Evolutionary conservation across 2,329 filamentous ascomycete genomes (phyloP), one percentile per base, ranked within the genome.

Genomic region (Colletotrichum sp.): DNA sequence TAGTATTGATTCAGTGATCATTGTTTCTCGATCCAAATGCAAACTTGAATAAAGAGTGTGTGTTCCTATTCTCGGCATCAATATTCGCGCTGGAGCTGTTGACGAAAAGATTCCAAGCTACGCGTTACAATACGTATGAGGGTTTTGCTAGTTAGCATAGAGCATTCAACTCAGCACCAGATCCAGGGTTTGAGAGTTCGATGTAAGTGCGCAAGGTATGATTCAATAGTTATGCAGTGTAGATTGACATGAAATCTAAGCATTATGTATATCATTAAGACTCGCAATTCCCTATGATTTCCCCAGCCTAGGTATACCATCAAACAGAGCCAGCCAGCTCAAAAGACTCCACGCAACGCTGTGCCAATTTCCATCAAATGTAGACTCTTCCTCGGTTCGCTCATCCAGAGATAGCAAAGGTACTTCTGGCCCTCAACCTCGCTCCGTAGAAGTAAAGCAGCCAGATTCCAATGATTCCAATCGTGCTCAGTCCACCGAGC

Each of bases 381-480:
- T n/a, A 24, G 6, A 7, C 6, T 21, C 6, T 21, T 12, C n/a
- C 44, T 52, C 2, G 6, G 9, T 21, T 52, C 4, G n/a, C 44
- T 63, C 32, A 76, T 18, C 63, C 70, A 18, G 81, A 87, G 59
- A 86, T 80, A 16, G 91, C 89, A 84, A 93, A 93, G 81, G 88
- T 89, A 82, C 90, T 92, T 81, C 90, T 85, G 8, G 88, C 84
- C 75, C 92, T 87, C 75, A 93, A 81, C 66, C 81, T 85, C 28
- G 87, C 89, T 4, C 92, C 91, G 75, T 85, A 91, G 78, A 89
- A 90, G 83, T 89, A 94, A 73, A 94, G 83, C 57, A 88, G 82
- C 84, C 88, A 93, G 60, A 94, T 90, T 16, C 91, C 91, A n/a
- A 89, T 77, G 77, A 92, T 89, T 30, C 89, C 89, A 67, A 90